Conservation (phyloP, 2,329 filamentous ascomycete species). For the Clathrospora elynae region DNA sequence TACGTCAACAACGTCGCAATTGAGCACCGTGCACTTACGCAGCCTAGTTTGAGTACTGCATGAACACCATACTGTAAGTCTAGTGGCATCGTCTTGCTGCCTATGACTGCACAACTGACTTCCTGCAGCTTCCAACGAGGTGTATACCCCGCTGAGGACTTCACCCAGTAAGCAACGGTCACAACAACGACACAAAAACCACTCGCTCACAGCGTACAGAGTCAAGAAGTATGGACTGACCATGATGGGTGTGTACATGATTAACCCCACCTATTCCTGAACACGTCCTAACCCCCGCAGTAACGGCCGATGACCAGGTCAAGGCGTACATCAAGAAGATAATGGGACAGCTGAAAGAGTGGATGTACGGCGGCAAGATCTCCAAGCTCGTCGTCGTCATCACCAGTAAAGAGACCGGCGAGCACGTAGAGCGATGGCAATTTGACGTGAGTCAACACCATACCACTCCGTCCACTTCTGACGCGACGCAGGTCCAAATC, state of each 20-base stretch:
- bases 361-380: conserved; percentile 97
- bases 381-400: conserved; percentile 96
- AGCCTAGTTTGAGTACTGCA: conserved; percentile 88
- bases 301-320: conserved; percentile 95
- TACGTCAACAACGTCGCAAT: conserved; percentile 57
- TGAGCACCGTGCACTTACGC: conserved; percentile 19
- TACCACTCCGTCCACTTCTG: conserved; percentile 34
- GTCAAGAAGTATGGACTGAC: conserved; percentile 99
- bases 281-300: conserved; percentile 51
- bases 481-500: conserved; percentile 60
- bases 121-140: conserved; percentile 75
- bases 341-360: conserved; percentile 95
- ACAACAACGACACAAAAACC: background rate
- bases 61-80: conserved; percentile 88
- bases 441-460: conserved; percentile 71
- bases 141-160: conserved; percentile 92
- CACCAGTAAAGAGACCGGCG: conserved; percentile 94
- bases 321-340: conserved; percentile 99
- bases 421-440: conserved; percentile 96
- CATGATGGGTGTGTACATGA: conserved; percentile 72
- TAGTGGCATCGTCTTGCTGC: background rate
- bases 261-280: conserved; percentile 2
- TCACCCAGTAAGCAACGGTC: conserved; percentile 71
- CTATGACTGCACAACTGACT: conserved; percentile 7
- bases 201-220: conserved; percentile 46